Conservation (phyloP, 306 rosid species). For the Neltuma alba region DNA sequence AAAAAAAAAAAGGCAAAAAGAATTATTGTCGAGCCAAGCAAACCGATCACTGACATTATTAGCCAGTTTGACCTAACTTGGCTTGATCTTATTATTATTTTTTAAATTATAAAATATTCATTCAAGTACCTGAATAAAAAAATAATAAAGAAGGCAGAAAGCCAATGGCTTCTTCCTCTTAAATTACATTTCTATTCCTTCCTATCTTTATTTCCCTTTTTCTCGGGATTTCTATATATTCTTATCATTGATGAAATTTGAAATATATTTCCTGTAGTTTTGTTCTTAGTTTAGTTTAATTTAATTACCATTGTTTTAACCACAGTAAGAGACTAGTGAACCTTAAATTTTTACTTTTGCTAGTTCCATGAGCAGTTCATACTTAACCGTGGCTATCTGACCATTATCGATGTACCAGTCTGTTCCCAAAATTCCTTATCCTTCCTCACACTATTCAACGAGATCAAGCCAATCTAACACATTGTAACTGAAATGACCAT, state of each 20-base stretch:
- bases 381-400: neutral
- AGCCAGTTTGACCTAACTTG: neutral
- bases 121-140: neutral
- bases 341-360: neutral
- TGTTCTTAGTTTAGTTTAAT: neutral
- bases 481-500: neutral
- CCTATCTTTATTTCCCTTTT: neutral
- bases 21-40: neutral
- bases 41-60: neutral
- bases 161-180: neutral
- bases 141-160: neutral
- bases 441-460: neutral
- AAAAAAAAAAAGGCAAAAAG: neutral
- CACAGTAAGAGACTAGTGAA: neutral
- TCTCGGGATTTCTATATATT: neutral
- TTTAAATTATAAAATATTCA: neutral
- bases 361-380: neutral
- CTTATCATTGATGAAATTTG: neutral
- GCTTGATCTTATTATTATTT: neutral
- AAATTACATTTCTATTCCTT: neutral
- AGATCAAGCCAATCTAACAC: neutral
- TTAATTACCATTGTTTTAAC: neutral
- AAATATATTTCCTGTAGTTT: neutral
- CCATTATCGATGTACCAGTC: neutral
- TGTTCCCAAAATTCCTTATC: neutral